A percentile compares a stretch with the other conserved stretches of the same genome.
phyloP scores from a whole-genome alignment of 768 basidiomycete genomes.

The Arthromyces matolae region DNA sequence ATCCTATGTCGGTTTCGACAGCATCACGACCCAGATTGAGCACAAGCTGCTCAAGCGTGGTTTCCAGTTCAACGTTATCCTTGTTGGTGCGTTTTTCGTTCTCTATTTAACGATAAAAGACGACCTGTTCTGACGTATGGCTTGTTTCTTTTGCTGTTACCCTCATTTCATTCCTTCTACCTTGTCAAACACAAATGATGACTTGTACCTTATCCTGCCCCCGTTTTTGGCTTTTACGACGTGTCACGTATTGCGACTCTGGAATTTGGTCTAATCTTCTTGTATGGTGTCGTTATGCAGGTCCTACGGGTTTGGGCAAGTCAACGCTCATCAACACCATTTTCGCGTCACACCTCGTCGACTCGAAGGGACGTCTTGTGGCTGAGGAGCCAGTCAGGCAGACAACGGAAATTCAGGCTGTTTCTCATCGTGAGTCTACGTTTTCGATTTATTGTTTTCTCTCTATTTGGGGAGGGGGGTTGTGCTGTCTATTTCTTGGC shows the following conservation, averaged over 20 bases:
- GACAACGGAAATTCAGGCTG: constrained; percentile 95
- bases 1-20: constrained; percentile 96
- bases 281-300: constrained; percentile 34
- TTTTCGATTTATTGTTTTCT: not conserved
- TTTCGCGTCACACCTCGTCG: constrained; percentile 97
- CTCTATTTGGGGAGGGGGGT: not conserved
- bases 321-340: constrained; percentile 99
- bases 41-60: constrained; percentile 98
- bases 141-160: not conserved
- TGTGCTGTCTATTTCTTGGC: not conserved
- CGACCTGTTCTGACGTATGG: constrained; percentile 2
- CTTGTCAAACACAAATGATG: too few relatives aligned
- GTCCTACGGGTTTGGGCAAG: constrained; percentile 97
- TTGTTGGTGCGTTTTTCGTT: constrained; percentile 67
- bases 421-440: constrained; percentile 75
- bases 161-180: not conserved
- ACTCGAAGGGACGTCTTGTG: constrained; percentile 91
- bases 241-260: too few relatives aligned
- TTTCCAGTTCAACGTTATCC: constrained; percentile 99
- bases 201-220: too few relatives aligned
- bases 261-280: not conserved
- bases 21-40: constrained; percentile 96
- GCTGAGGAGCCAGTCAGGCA: constrained; percentile 87
- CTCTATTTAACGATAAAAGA: not conserved
- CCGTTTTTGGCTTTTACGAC: not conserved